Base-by-base conservation (phyloP, 768 basidiomycete species). In the Auricularia cornea region DNA sequence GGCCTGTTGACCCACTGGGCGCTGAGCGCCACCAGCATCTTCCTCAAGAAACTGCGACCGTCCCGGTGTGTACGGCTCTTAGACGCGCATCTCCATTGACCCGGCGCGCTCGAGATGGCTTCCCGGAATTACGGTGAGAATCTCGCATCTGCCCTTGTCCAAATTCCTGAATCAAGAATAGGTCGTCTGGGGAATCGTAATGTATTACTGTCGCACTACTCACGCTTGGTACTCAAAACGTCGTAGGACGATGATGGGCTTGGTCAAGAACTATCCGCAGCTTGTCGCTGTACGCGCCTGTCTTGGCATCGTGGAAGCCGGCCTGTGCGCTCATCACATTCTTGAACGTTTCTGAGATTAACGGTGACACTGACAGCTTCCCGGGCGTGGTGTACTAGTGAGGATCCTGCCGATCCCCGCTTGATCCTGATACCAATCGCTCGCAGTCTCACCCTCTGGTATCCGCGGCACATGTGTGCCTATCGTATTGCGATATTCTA, bases 371-470 rank as follows among this genome's bases (percentile, higher is more conserved):
- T 18, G 16, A 23, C 44, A 48, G 44, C 10, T 90, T 87, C 71
- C 88, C 89, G 11, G 88, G 88, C 29, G 85, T 89, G 11, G 81
- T 83, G 0, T 91, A 88, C 75, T 90, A 87, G 88, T 88, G 62
- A 54, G 80, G 70, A 3, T 6, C 38, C 31, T 8, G 52, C 31
- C 26, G 32, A 26, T 59, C n/a, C 60, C 63, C 2, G 63, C 16
- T 1, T 6, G 23, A 60, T 38, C 35, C 16, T 14, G 6, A 10
- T 18, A 35, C n/a, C 28, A 30, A 18, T 41, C 2, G n/a, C 18
- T 29, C 48, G 30, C 29, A 86, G 84, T 66, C 74, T 89, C 29
- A 85, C 84, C 2, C 72, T 86, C 26, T 89, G 87, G 86, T 90
- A 90, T 66, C 84, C 85, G 8, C 79, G 85, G 10, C 78, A 86